Evolutionary conservation across 108 stramenopile species (phyloP).

Genomic region (Cyclotella sp.): DNA sequence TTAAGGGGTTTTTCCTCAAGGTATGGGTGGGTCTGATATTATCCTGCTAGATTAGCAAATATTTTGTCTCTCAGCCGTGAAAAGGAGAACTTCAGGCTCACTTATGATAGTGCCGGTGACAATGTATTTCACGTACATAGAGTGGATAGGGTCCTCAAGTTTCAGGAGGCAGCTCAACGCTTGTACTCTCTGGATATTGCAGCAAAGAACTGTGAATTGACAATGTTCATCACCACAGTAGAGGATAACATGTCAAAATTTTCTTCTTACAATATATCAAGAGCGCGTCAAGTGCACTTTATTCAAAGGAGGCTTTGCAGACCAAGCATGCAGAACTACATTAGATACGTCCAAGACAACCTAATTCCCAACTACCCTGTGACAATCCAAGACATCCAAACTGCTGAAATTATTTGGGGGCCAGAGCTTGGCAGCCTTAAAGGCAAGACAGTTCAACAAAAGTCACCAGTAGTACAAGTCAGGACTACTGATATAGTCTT

Average conservation of each 20-base stretch:
- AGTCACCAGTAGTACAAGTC: not conserved
- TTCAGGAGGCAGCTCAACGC: not conserved
- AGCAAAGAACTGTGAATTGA: not conserved
- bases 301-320: not conserved
- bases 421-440: not conserved
- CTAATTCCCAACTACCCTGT: not conserved
- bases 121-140: not conserved
- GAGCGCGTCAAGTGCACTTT: not conserved
- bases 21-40: not conserved
- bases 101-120: not conserved
- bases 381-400: not conserved
- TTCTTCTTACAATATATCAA: not conserved
- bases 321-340: not conserved
- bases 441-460: not conserved
- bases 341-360: not conserved
- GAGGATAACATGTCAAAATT: not conserved
- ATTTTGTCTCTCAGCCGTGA: not conserved
- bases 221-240: not conserved
- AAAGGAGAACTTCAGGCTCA: not conserved
- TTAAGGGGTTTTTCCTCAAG: not conserved
- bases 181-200: not conserved
- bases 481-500: constrained; percentile 6
- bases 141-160: not conserved
- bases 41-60: not conserved
- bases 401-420: not conserved